Evolutionary conservation across 495 filamentous ascomycete species (phyloP), one percentile per base, ranked within the genome.

Genomic region (Penicillium mononematosum): DNA sequence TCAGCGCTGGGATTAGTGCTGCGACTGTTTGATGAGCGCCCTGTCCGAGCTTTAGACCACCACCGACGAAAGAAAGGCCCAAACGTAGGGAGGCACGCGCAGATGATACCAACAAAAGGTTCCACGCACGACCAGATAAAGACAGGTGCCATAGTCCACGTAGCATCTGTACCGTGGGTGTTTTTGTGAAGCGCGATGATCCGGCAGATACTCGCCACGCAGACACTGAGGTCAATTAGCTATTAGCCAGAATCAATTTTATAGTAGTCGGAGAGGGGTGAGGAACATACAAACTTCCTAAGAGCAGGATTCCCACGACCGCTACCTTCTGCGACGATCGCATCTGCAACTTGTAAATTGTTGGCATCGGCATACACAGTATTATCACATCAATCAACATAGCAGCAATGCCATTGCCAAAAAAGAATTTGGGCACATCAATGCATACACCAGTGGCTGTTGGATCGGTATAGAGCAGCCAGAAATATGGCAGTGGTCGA

Each of bases 101-200:
- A 50, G 14, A 22, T 34, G 8, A 50, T 50, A 3, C 46, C 46
- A 19, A 50, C 32, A 16, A 29, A 50, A 20, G 46, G 46, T 25
- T 50, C 46, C 9, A 50, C 46, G 6, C 9, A 31, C n/a, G 46
- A 50, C 46, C 46, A 50, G 27, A 50, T 50, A 22, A 50, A 50
- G 25, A 19, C 19, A 22, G 25, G n/a, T 17, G 27, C 17, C 12
- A 31, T 29, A 16, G 25, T 50, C 46, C 46, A 50, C 2, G 46
- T 32, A 34, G 46, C n/a, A 12, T 50, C 32, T 20, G 46, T 19
- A 14, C 32, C 46, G 3, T 34, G 27, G 27, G 42, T 24, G 19
- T 44, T 44, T 2, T 24, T 12, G 11, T 14, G 42, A 44, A 44
- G 20, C 20, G 42, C 3, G 42, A 44, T 22, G 20, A 44, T 44